These are phyloP conservation scores for Arabidopsis suecica DNA, from an alignment of 345 rosid genomes.

Conservation along the genomic window DNA sequence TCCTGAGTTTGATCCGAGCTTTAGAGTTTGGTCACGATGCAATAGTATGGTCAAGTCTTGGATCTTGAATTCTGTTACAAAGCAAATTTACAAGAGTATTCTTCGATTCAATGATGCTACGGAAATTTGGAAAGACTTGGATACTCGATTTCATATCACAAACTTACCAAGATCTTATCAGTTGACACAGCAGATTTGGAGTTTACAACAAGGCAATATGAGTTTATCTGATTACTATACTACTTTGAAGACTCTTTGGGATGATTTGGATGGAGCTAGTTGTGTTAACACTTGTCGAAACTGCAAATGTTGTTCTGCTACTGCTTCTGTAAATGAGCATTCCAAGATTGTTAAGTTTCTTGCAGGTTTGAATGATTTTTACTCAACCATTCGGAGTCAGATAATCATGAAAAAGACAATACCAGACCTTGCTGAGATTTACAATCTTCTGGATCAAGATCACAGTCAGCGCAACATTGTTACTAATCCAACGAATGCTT, in stretches of 20 bases:
- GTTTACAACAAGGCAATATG: background rate
- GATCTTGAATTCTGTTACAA: background rate
- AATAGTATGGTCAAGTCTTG: background rate
- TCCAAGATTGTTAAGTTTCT: background rate
- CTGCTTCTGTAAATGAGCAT: background rate
- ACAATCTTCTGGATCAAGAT: background rate
- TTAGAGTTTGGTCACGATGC: background rate
- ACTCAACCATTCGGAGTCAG: background rate
- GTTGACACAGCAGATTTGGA: background rate
- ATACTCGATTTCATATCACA: background rate
- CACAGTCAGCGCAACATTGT: background rate
- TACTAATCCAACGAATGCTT: background rate
- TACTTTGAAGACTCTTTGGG: background rate
- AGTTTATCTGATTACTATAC: background rate
- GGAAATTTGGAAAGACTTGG: background rate
- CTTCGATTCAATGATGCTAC: background rate
- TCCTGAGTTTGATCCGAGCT: background rate
- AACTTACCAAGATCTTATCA: background rate
- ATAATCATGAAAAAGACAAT: background rate
- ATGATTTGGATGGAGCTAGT: background rate
- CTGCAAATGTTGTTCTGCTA: background rate
- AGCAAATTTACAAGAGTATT: background rate
- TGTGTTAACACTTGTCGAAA: background rate
- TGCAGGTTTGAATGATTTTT: background rate
- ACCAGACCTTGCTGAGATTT: background rate